phyloP scores from a whole-genome alignment of 768 basidiomycete genomes.

The Boletus pseudo-olivaceus region DNA sequence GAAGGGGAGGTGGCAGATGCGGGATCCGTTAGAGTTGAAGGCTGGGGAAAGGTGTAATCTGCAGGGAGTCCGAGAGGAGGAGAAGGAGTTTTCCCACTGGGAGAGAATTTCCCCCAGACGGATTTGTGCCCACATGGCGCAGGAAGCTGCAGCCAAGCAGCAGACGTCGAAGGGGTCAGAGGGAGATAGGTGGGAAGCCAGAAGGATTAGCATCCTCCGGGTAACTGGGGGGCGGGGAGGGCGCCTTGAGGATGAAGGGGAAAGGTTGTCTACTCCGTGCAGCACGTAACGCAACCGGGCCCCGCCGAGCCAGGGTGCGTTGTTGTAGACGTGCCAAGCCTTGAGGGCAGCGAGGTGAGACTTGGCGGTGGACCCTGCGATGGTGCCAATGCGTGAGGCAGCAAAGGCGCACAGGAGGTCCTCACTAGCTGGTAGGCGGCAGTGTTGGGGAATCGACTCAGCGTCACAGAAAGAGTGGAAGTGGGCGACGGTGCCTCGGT shows the following conservation, averaged over 20 bases:
- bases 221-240: slow-evolving; percentile 3
- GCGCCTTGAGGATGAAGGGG: slow-evolving; percentile 23
- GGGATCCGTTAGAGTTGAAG: neutral
- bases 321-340: slow-evolving; percentile 35
- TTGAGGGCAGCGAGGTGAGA: slow-evolving; percentile 11
- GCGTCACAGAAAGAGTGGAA: slow-evolving; percentile 22
- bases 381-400: neutral
- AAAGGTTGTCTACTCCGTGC: slow-evolving; percentile 21
- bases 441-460: slow-evolving; percentile 7
- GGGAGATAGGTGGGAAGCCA: neutral
- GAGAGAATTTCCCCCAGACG: neutral
- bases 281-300: slow-evolving; percentile 14
- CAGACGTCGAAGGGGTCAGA: neutral
- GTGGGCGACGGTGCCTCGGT: neutral
- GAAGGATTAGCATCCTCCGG: slow-evolving; percentile 12
- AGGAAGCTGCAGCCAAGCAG: neutral
- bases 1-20: slow-evolving; percentile 2
- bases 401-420: slow-evolving; percentile 30
- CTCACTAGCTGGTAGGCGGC: slow-evolving; percentile 24
- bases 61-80: neutral
- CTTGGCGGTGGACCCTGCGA: neutral
- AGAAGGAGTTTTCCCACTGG: neutral
- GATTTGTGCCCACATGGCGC: neutral
- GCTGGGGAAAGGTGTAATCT: neutral
- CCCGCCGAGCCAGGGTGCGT: neutral